Base-by-base conservation (phyloP, 2,329 filamentous ascomycete species). In the Alternaria infectoria region DNA sequence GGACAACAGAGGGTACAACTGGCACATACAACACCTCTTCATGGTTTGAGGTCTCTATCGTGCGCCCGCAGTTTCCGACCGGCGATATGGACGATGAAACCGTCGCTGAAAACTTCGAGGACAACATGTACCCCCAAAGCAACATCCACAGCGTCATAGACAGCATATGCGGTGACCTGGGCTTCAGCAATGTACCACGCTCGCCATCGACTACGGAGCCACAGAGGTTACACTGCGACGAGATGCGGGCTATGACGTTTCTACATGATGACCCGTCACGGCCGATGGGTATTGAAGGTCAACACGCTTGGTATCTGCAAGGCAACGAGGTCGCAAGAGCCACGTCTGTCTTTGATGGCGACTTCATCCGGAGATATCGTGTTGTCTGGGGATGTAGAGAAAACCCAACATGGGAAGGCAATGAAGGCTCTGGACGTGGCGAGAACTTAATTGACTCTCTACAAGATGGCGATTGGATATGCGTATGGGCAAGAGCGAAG, bases 291-390 rank as follows among this genome's bases (percentile, higher is more conserved):
- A 4, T 57, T 21, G 68, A 70, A 51, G 61, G 67, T 19, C 59
- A 64, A 17, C 28, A 66, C 50, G 58, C 68, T 26, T 75, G 69
- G 71, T 70, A 67, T 25, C 23, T 75, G 6, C 69, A 74, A 54
- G 61, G 65, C 6, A 74, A 72, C 21, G 10, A 64, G 19, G 68
- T 72, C 12, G 69, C 62, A 19, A 67, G 57, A 61, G 61, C 49
- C 5, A 54, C 26, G 13, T 67, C 64, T 6, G 26, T 63, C 2
- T 70, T 66, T 10, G 64, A 68, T 40, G 61, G 65, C 5, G 64
- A 68, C 9, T 61, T 66, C 57, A 45, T 64, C 2, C 67, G 58
- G 21, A 54, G 64, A 28, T 67, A 69, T 51, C 61, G 40, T 4
- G 54, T 72, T 23, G 50, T 64, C n/a, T 71, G 61, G 67, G 62